A percentile compares a stretch with the other conserved stretches of the same genome.
Conservation (phyloP, 371 early-diverging fungal genomes). For the Apophysomyces variabilis region DNA sequence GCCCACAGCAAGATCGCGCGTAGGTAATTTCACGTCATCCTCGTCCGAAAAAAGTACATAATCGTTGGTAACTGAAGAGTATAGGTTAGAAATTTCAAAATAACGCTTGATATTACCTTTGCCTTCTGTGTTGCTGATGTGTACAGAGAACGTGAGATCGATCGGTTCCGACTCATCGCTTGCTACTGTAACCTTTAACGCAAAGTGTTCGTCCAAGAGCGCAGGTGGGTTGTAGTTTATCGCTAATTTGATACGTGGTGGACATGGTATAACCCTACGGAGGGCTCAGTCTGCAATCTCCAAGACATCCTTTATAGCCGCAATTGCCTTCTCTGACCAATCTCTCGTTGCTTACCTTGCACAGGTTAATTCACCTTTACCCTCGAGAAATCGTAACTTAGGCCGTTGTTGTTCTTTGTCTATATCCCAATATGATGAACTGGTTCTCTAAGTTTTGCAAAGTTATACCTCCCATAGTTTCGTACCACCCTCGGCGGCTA, state of each 20-base stretch:
- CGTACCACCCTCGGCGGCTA: slow-evolving; percentile 38
- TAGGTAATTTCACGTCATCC: slow-evolving; percentile 13
- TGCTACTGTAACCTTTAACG: slow-evolving; percentile 58
- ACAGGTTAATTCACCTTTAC: slow-evolving; percentile 57
- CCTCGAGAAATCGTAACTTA: slow-evolving; percentile 51
- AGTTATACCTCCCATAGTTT: slow-evolving; percentile 21
- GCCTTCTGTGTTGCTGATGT: slow-evolving; percentile 54
- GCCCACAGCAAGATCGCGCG: slow-evolving; percentile 22
- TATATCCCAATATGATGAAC: neutral
- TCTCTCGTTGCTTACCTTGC: slow-evolving; percentile 39
- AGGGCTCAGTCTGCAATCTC: neutral
- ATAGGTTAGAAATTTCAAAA: neutral
- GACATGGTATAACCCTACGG: slow-evolving; percentile 63
- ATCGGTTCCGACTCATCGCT: slow-evolving; percentile 65
- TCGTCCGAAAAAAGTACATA: slow-evolving; percentile 29
- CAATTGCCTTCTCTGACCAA: neutral
- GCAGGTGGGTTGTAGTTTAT: slow-evolving; percentile 64
- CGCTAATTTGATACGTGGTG: slow-evolving; percentile 67
- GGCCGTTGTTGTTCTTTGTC: slow-evolving; percentile 13
- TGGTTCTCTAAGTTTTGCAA: neutral
- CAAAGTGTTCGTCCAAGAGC: slow-evolving; percentile 71
- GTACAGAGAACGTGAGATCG: slow-evolving; percentile 50
- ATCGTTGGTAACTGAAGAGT: slow-evolving; percentile 24
- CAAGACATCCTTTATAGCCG: too few relatives aligned
- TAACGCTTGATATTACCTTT: slow-evolving; percentile 27